Base-by-base conservation (phyloP, 2,329 filamentous ascomycete genomes). In the Neopestalotiopsis sp. region DNA sequence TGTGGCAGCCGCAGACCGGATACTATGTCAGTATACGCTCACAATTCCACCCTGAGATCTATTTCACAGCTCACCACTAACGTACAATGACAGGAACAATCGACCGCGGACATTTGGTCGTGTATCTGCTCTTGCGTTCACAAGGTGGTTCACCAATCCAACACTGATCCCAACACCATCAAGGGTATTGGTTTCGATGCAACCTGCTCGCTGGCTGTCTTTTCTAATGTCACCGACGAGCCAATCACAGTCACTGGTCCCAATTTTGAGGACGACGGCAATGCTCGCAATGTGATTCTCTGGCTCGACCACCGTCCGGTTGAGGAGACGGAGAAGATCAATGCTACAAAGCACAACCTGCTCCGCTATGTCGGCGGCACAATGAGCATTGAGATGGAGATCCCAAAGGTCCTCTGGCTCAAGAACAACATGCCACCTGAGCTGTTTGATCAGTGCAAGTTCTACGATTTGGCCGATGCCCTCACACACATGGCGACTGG, bases 321-420 rank as follows among this genome's bases (percentile, higher is more conserved):
- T 14, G 89, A 93, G 70, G 96, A 99, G 86, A 97, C 95, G 0
- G 91, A 93, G 71, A 92, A 93, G 83, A 97, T 99, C 84, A 99
- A 99, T 80, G 90, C 90, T 67, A 98, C 96, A 2, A 88, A 91
- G 66, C 96, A 99, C 85, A 96, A 97, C 80, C 86, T 99, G 67
- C 89, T 99, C 69, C 92, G 94, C 77, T 99, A 99, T 78, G 96
- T 99, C 20, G 96, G 96, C 74, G 96, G 96, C 72, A 95, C 92
- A 79, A 99, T 99, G 96, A 97, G 94, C 79, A 95, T 98, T 73
- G 96, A 99, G 85, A 99, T 99, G 96, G 96, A 99, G 81, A 97
- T 99, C 68, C 96, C 96, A 72, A 99, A 99, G 84, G 94, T 98
- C 1, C 86, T 98, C 69, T 99, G 96, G 96, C 87, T 99, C 78